Base-by-base conservation (phyloP, 805 yeast species). In the Yamadazyma ubonensis region DNA sequence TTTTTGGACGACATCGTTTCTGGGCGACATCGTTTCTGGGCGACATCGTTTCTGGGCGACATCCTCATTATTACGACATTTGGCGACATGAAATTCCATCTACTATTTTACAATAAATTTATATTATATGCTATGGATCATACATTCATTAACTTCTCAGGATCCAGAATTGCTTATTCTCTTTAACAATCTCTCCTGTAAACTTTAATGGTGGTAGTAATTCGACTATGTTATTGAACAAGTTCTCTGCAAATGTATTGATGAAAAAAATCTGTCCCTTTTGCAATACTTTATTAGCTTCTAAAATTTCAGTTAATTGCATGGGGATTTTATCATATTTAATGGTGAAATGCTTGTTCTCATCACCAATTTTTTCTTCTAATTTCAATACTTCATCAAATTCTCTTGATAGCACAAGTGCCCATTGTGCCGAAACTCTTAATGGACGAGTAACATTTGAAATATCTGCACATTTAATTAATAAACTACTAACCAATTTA, bases 381-480 rank as follows among this genome's bases (percentile, higher is more conserved):
- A 89, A 65, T 25, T 55, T 58, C 4, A 72, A 65, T 44, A 87
- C 78, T 55, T 86, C 90, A 32, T 70, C 73, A 51, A 89, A 86
- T 61, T 90, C 97, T 46, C 85, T 67, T 1, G 83, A 74, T 29
- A 90, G 71, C n/a, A 82, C 78, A 45, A 77, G 65, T 4, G 96
- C 96, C 97, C 97, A 90, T 63, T 83, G 81, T 1, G 86, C 76
- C 16, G 91, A 82, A 2, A 87, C 78, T 26, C 75, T 65, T 42
- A 86, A 65, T 4, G 90, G 88, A 44, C 98, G 70, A 7, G 96
- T 79, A 16, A 90, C 96, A 58, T 93, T 93, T 19, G 96, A 86
- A 33, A 93, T 88, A 64, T 93, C 99, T 2, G 98, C 97, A 61
- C 96, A 88, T 66, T 93, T 93, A 45, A 93, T 79, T 44, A 91